Percentiles rank a stretch among this genome's conserved stretches.
Evolutionary conservation across 768 basidiomycete genomes (phyloP).

Genomic region (Xerocomus brunneocitrinus): DNA sequence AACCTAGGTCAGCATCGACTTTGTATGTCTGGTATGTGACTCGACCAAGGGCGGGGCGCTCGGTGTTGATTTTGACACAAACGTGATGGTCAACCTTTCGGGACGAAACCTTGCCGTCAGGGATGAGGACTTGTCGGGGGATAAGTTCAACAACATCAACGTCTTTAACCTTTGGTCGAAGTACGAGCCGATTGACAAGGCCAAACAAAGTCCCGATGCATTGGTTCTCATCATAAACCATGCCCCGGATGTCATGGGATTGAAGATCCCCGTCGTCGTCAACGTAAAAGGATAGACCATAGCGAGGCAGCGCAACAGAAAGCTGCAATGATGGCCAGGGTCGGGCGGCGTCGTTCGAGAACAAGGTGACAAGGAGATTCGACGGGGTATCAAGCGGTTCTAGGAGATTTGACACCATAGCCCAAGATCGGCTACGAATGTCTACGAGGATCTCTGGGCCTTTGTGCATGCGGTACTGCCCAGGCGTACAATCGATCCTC

Average conservation of each 20-base stretch:
- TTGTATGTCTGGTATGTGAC: constrained; percentile 23
- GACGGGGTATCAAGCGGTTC: constrained; percentile 17
- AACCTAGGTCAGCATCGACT: constrained; percentile 27
- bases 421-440: constrained; percentile 24
- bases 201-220: constrained; percentile 43
- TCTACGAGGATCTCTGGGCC: constrained; percentile 20
- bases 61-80: constrained; percentile 1
- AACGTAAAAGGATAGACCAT: constrained; percentile 38
- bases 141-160: background rate
- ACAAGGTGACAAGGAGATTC: constrained; percentile 20
- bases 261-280: constrained; percentile 32
- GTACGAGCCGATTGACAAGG: constrained; percentile 36
- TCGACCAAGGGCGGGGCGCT: background rate
- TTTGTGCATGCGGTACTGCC: constrained; percentile 2
- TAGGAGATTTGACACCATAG: constrained; percentile 23
- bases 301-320: constrained; percentile 36
- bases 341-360: background rate
- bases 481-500: constrained; percentile 13
- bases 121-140: constrained; percentile 33
- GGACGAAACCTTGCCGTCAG: constrained; percentile 35
- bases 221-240: constrained; percentile 39
- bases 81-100: constrained; percentile 15
- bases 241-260: constrained; percentile 37
- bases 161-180: constrained; percentile 27
- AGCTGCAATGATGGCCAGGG: constrained; percentile 8